These are phyloP conservation scores for Neoboletus brunneissimus DNA, from an alignment of 768 basidiomycete genomes.

Conservation along the genomic window DNA sequence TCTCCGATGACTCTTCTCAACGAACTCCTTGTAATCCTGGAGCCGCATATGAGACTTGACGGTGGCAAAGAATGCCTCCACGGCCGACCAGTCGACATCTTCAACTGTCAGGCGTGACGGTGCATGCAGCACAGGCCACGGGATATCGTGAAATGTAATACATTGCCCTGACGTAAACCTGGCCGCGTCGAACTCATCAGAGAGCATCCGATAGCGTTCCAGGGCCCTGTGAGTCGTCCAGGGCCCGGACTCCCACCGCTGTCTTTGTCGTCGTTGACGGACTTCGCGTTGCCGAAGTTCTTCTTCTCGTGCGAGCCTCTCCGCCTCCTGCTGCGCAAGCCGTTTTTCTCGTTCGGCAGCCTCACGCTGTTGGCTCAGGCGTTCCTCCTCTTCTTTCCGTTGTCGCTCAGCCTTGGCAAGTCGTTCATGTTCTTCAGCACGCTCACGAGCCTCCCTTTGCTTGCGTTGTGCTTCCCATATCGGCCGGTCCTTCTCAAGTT, in stretches of 20 bases:
- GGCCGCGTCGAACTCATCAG: conserved; percentile 60
- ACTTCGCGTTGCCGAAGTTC: conserved; percentile 39
- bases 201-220: conserved; percentile 61
- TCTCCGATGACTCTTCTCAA: conserved; percentile 67
- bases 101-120: conserved; percentile 54
- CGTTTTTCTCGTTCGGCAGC: conserved; percentile 24
- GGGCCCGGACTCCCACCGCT: conserved; percentile 53
- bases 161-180: conserved; percentile 53
- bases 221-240: conserved; percentile 70
- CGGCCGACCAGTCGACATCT: conserved; percentile 68
- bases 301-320: conserved; percentile 33
- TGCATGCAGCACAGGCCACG: conserved; percentile 70
- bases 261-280: conserved; percentile 45
- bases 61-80: conserved; percentile 66
- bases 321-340: conserved; percentile 27
- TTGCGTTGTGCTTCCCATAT: conserved; percentile 57
- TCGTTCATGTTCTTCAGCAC: conserved; percentile 41
- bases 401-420: conserved; percentile 35
- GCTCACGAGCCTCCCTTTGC: conserved; percentile 42
- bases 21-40: conserved; percentile 61
- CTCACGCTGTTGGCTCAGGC: conserved; percentile 24
- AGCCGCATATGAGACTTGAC: conserved; percentile 50
- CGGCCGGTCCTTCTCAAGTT: conserved; percentile 62
- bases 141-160: conserved; percentile 59
- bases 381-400: conserved; percentile 33